Evolutionary conservation across 805 yeast genomes (phyloP), one percentile per base, ranked within the genome.

Genomic region (Candida maris): DNA sequence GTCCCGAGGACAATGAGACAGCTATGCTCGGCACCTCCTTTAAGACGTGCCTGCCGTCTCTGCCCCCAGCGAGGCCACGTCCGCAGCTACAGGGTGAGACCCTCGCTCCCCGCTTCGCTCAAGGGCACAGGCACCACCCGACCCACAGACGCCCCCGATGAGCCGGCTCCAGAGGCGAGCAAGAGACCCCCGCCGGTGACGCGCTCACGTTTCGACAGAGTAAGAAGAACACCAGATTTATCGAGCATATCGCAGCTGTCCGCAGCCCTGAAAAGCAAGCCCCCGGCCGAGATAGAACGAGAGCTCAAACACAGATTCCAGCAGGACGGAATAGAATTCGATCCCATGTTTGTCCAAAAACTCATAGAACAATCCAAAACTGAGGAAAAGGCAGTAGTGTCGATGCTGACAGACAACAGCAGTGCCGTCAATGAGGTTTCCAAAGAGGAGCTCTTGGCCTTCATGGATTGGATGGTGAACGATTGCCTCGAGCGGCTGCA

Each of bases 251-350:
- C 24, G 24, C 24, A 22, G 24, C 24, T 22, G 12, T 12, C 24
- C 12, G 24, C 24, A 22, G 24, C 9, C 9, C 12, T 22, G 9
- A 22, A 22, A 5, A 32, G 35, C 25, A 55, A 57, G 38, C 41
- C 50, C 3, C 52, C 62, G 0, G 51, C 52, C 7, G 45, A 50
- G 25, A 56, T 59, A 6, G 54, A 48, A 24, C 30, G 45, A 19
- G 61, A 56, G 27, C 29, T 59, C 13, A 49, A 41, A 20, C 32
- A 32, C 10, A 44, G 43, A 24, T 57, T 59, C 29, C 38, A 41
- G 24, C 22, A 33, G 9, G 59, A 52, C 36, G 54, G 56, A 2
- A 28, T 57, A 13, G 64, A 59, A 4, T 49, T 48, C 19, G 64
- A 59, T 35, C 50, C 55, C 9, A 39, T 42, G 19, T 59, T 59